Evolutionary conservation across 805 yeast species (phyloP), one percentile per base, ranked within the genome.

Genomic region (Suhomyces sp.): DNA sequence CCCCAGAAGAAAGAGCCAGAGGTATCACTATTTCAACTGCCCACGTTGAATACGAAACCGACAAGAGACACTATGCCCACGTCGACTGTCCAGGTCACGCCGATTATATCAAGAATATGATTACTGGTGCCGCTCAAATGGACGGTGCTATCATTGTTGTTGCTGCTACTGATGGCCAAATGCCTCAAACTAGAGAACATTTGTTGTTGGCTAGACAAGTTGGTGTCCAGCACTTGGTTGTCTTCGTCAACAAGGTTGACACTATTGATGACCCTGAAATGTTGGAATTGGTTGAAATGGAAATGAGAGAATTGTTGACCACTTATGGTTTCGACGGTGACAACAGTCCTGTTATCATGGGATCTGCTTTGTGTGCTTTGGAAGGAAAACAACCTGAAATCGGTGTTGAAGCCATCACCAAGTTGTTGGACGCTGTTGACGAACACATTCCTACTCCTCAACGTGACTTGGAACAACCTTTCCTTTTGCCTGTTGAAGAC

Each of bases 181-280:
- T 93, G 98, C 98, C 97, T 69, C 99, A 94, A 81, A 94, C 99
- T 63, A 89, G 98, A 81, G 99, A 94, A 80, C 99, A 94, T 79
- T 82, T 94, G 79, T 79, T 94, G 75, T 85, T 94, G 68, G 99
- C 99, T 59, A 90, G 98, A 82, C 99, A 94, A 81, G 98, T 94
- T 71, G 99, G 99, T 83, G 97, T 94, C 61, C 96, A 93, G 79
- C 84, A 91, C 77, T 83, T 94, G 69, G 97, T 94, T 73, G 99
- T 94, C 49, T 94, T 89, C 65, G 98, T 94, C 55, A 94, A 94
- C 88, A 94, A 94, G 81, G 94, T 94, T 64, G 99, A 94, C 75
- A 88, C 97, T 63, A 84, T 94, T 69, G 97, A 94, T 69, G 99
- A 94, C 73, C 96, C 96, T 60, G 99, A 94, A 81, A 94, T 93